Evolutionary conservation across 139 green algal genomes (phyloP), one percentile per base, ranked within the genome.

Genomic region (Chlorella vulgaris): DNA sequence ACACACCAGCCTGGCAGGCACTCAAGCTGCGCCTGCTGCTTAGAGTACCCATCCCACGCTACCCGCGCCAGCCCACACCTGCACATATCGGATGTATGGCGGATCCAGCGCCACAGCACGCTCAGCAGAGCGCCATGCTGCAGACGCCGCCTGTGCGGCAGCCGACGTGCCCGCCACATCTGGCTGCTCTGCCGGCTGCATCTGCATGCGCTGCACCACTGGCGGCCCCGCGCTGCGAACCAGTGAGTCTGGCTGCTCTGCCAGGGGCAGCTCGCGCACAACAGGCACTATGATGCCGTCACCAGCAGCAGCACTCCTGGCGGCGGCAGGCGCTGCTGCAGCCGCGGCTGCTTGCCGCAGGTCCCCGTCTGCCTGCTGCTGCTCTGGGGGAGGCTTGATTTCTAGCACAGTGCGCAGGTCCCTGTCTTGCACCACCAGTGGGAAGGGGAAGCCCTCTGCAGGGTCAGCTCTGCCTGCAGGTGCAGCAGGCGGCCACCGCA

Each of bases 371-470:
- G n/a, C n/a, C n/a, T n/a, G 42, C 61, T 74, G 26, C 75, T 81
- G 60, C 42, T 74, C 62, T 0, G 76, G 66, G n/a, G n/a, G n/a
- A 15, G 78, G 78, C 53, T 53, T 71, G 29, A 88, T 86, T 65
- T 88, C 84, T 53, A 88, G 66, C 40, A 88, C 22, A 29, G 73
- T 81, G 62, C 84, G 73, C 60, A 88, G 51, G 53, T 88, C 84
- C 28, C 28, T n/a, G 79, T 88, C 84, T 42, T 88, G 84, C 42
- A 88, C 79, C 5, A 88, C 29, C 53, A 88, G 58, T 28, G 84
- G 84, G 74, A 84, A 88, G 29, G 79, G 69, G 7, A 50, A 31
- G 51, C 66, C 78, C 1, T 88, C 84, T 21, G 73, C 75, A 22
- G 84, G 69, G 74, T 85, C 66, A 51, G 80, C 80, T 18, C 2